Conservation (phyloP, 192 early-diverging fungal species). For the Dissophora globulifera region DNA sequence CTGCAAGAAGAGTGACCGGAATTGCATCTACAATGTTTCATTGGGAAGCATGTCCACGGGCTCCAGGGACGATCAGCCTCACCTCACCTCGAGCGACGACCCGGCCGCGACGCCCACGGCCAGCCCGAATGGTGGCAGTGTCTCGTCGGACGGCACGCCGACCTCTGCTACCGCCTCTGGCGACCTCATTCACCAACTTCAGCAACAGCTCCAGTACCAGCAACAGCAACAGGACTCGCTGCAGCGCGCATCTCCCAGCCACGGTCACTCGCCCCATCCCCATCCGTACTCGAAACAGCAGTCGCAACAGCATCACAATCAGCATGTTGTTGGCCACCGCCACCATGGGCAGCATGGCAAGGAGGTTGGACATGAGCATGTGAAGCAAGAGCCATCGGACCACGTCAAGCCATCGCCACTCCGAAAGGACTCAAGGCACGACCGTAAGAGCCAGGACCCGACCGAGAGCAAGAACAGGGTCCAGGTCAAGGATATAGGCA, state of each 20-base stretch:
- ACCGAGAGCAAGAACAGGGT: slow-evolving; percentile 18
- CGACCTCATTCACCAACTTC: background rate
- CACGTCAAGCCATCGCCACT: slow-evolving; percentile 30
- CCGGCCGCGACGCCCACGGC: too few relatives aligned
- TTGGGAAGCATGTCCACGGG: too few relatives aligned
- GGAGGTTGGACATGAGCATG: background rate
- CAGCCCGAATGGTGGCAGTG: background rate
- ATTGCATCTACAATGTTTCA: slow-evolving; percentile 44
- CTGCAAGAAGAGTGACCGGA: slow-evolving; percentile 48
- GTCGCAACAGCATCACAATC: slow-evolving; percentile 8
- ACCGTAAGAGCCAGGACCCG: slow-evolving; percentile 17
- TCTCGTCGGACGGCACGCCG: background rate
- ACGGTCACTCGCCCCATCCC: slow-evolving; percentile 38
- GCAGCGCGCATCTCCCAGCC: slow-evolving; percentile 5
- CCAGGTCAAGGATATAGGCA: slow-evolving; percentile 51
- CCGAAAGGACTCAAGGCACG: slow-evolving; percentile 37
- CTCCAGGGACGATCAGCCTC: slow-evolving; percentile 27
- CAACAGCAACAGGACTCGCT: background rate
- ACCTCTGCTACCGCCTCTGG: background rate
- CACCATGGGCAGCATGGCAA: slow-evolving; percentile 14
- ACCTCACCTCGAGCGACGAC: background rate
- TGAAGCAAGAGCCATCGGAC: slow-evolving; percentile 43
- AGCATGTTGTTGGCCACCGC: slow-evolving; percentile 14
- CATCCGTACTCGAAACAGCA: slow-evolving; percentile 28
- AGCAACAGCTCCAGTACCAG: slow-evolving; percentile 2